Conservation (phyloP, 2,329 filamentous ascomycete species). For the Monilinia aucupariae region DNA sequence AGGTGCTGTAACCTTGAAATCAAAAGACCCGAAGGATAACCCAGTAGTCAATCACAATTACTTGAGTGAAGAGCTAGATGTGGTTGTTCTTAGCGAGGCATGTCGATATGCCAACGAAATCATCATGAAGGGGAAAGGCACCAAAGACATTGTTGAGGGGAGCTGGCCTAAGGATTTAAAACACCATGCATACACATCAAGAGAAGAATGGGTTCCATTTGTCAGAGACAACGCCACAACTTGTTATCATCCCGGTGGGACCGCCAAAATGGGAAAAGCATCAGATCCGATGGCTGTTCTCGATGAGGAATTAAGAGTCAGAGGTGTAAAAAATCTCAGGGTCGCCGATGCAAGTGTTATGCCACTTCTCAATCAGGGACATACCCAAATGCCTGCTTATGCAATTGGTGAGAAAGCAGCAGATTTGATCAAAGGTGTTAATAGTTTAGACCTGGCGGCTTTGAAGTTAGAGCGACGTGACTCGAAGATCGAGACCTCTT, state of each 20-base stretch:
- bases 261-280: slow-evolving; percentile 49
- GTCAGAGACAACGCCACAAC: slow-evolving; percentile 56
- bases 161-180: slow-evolving; percentile 49
- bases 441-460: background rate
- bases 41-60: slow-evolving; percentile 56
- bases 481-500: background rate
- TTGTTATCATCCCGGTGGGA: slow-evolving; percentile 54
- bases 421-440: slow-evolving; percentile 44
- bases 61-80: slow-evolving; percentile 51
- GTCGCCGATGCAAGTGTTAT: slow-evolving; percentile 32
- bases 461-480: background rate
- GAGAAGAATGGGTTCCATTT: slow-evolving; percentile 54
- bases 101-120: slow-evolving; percentile 56
- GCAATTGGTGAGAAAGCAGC: slow-evolving; percentile 51
- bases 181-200: slow-evolving; percentile 48
- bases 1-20: slow-evolving; percentile 49
- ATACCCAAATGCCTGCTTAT: slow-evolving; percentile 54
- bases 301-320: slow-evolving; percentile 26
- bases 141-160: slow-evolving; percentile 54
- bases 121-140: slow-evolving; percentile 51
- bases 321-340: slow-evolving; percentile 27
- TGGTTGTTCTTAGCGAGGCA: slow-evolving; percentile 54
- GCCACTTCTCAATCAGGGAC: slow-evolving; percentile 42
- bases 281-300: slow-evolving; percentile 41
- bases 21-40: slow-evolving; percentile 44